Conservation (phyloP, 306 rosid species). For the Comarum palustre region DNA sequence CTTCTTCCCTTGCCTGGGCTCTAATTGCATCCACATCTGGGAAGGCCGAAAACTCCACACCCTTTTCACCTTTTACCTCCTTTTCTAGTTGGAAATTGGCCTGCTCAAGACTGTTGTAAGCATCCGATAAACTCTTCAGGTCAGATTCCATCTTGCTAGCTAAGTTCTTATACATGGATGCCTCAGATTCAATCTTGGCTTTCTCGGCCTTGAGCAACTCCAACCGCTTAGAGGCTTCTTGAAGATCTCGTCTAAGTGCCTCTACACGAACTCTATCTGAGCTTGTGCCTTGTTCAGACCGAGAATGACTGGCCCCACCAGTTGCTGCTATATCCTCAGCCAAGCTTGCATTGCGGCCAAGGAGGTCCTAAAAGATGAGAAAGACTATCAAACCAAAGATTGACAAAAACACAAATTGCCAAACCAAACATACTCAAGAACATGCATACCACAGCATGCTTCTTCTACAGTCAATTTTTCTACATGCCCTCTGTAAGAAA, state of each 20-base stretch:
- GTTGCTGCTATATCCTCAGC: constrained; percentile 75
- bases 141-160: constrained; percentile 90
- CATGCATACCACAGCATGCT: not conserved
- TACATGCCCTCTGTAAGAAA: constrained; percentile 3
- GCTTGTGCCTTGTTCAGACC: constrained; percentile 56
- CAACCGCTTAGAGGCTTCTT: constrained; percentile 66
- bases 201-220: constrained; percentile 74
- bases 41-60: constrained; percentile 37
- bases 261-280: constrained; percentile 67
- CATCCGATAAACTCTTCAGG: constrained; percentile 83
- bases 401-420: not conserved
- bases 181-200: constrained; percentile 69
- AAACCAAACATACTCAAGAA: not conserved
- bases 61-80: constrained; percentile 55
- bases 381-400: constrained; percentile 18
- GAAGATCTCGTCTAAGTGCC: constrained; percentile 71
- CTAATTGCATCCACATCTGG: constrained; percentile 70
- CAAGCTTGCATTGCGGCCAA: constrained; percentile 68
- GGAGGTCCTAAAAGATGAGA: constrained; percentile 58
- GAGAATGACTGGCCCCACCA: constrained; percentile 42
- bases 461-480: not conserved
- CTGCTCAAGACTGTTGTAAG: constrained; percentile 94
- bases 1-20: constrained; percentile 97
- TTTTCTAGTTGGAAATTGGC: constrained; percentile 71
- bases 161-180: constrained; percentile 50